Conservation (phyloP, 176 grass and related monocot species). For the Dendrocalamus sinicus region DNA sequence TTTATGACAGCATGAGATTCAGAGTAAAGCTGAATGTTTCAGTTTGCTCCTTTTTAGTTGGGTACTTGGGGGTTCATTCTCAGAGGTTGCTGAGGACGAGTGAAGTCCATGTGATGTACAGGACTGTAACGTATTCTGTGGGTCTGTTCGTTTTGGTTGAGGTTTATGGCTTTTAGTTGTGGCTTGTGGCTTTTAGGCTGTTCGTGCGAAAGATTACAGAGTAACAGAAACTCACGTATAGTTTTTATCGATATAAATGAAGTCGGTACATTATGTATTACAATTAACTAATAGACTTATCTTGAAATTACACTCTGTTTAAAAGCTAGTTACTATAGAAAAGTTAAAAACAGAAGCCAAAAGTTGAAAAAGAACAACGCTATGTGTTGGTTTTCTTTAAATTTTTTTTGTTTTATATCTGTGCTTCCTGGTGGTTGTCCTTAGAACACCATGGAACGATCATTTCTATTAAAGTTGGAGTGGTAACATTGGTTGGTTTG, state of each 20-base stretch:
- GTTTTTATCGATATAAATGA: too few species aligned
- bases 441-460: constrained; percentile 34
- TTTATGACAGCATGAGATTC: constrained; percentile 24
- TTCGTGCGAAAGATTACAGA: too few species aligned
- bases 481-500: constrained; percentile 37
- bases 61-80: constrained; percentile 22
- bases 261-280: too few species aligned
- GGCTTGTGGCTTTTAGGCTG: too few species aligned
- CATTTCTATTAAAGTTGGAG: constrained; percentile 36
- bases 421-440: constrained; percentile 46
- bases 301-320: too few species aligned
- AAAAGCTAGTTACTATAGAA: too few species aligned
- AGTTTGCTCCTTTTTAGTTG: constrained; percentile 32
- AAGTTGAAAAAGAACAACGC: too few species aligned
- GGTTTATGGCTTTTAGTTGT: too few species aligned
- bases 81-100: constrained; percentile 25
- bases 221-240: too few species aligned
- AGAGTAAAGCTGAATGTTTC: constrained; percentile 30
- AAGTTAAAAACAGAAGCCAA: too few species aligned
- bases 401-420: constrained; percentile 32
- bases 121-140: constrained; percentile 25
- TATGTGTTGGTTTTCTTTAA: constrained; percentile 12
- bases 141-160: too few species aligned
- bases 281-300: too few species aligned
- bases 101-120: constrained; percentile 50